Evolutionary conservation across 2,329 filamentous ascomycete genomes (phyloP), one percentile per base, ranked within the genome.

Genomic region (Cryphonectria nitschkei): DNA sequence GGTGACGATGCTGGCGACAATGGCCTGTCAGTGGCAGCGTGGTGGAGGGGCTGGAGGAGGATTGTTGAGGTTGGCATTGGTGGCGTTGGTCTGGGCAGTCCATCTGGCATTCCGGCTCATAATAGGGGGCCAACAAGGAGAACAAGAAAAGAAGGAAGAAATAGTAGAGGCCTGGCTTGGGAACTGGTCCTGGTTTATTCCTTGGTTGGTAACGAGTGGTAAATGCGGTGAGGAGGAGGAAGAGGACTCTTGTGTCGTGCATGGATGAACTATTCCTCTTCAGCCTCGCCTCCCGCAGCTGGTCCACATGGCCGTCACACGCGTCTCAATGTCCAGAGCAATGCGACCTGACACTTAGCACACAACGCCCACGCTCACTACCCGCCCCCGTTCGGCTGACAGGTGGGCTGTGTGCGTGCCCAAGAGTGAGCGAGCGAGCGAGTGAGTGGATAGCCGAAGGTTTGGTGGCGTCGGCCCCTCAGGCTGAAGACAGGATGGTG

Each of bases 271-370:
- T 72, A 68, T 67, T 71, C 70, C 71, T 67, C 52, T 71, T 72
- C 72, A 69, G 69, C 72, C 69, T 73, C 39, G 67, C 39, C 46
- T 65, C 56, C 60, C 63, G 69, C 64, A 71, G 41, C 34, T 70
- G 74, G 70, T 72, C 76, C 76, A 77, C 77, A 79, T 78, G 75
- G 75, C 77, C 76, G 75, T 75, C 75, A 75, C 54, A 78, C 76
- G 74, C 77, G 73, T 52, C 64, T 54, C 65, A 50, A 61, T 62
- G 50, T 56, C 61, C 65, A 68, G 67, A 61, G 65, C 68, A 60
- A 72, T 68, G 70, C 67, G 71, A 52, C 50, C 64, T 61, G 68
- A 41, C 43, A 39, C 29, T 14, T 29, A 34, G 26, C 26, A 29
- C 54, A 22, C 46, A 64, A 46, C 62, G 16, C 14, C 70, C 65